Conservation (phyloP, 2,329 filamentous ascomycete species). For the Epichloe gansuensis region DNA sequence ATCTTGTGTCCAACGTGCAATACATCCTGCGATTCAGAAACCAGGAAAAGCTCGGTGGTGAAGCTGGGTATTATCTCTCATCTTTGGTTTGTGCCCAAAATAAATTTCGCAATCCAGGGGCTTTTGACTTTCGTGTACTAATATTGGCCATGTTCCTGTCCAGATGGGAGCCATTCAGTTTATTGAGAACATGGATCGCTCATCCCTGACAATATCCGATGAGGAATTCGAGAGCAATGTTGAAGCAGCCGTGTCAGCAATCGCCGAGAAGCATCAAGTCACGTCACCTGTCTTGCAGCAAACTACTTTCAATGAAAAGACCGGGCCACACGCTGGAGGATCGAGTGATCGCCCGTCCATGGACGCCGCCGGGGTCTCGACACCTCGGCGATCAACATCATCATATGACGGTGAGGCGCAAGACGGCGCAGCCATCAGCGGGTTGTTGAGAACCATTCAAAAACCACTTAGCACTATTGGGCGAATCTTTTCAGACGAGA, state of each 20-base stretch:
- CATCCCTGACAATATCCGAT: slow-evolving; percentile 82
- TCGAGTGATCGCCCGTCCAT: slow-evolving; percentile 28
- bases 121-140: too few relatives aligned
- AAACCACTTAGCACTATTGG: slow-evolving; percentile 83
- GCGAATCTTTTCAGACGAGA: slow-evolving; percentile 74
- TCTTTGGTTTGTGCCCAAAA: slow-evolving; percentile 47
- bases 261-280: slow-evolving; percentile 72
- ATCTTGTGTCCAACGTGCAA: slow-evolving; percentile 93
- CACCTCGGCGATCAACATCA: slow-evolving; percentile 40
- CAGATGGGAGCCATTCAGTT: slow-evolving; percentile 91
- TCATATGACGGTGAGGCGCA: slow-evolving; percentile 44
- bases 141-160: slow-evolving; percentile 6
- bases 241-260: slow-evolving; percentile 89
- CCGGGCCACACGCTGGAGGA: slow-evolving; percentile 13
- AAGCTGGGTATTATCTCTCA: slow-evolving; percentile 95
- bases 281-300: slow-evolving; percentile 32
- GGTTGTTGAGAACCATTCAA: slow-evolving; percentile 81
- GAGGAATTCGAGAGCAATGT: slow-evolving; percentile 94
- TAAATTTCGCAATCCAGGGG: too few relatives aligned
- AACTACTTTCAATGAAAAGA: slow-evolving; percentile 32
- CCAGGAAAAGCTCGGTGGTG: slow-evolving; percentile 92
- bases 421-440: slow-evolving; percentile 70
- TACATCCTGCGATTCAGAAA: slow-evolving; percentile 96
- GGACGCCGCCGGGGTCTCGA: slow-evolving; percentile 22
- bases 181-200: slow-evolving; percentile 90